Conservation (phyloP, 257 asterid species). For the Solanum appendiculatum region DNA sequence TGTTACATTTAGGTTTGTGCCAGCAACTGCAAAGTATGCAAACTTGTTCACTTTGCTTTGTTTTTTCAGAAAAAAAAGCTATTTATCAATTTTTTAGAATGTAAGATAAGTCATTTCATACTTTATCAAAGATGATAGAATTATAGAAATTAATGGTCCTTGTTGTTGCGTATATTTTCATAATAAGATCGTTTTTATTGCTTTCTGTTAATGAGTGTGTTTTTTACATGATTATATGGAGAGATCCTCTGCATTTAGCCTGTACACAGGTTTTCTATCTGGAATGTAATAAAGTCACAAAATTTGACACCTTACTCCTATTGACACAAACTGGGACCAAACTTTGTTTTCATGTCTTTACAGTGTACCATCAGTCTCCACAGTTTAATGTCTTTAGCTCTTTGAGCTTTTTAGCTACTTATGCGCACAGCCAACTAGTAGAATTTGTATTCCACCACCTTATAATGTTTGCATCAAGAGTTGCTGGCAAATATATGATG, state of each 20-base stretch:
- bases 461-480: background rate
- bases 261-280: background rate
- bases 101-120: background rate
- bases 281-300: background rate
- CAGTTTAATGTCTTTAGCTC: background rate
- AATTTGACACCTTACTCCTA: background rate
- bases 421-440: background rate
- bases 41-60: background rate
- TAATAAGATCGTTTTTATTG: background rate
- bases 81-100: background rate
- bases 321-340: background rate
- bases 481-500: background rate
- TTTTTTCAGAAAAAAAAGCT: background rate
- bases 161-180: background rate
- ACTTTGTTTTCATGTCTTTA: background rate
- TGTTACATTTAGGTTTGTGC: constrained; percentile 87
- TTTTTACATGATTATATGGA: background rate
- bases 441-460: background rate
- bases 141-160: background rate
- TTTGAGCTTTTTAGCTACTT: background rate
- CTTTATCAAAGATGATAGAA: background rate
- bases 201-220: background rate
- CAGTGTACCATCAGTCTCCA: background rate
- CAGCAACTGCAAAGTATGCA: constrained; percentile 1
- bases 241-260: background rate